A percentile compares a stretch with the other conserved stretches of the same genome.
Evolutionary conservation across 192 early-diverging fungal species (phyloP).

Genomic region (Gorgonomyces haynaldii): DNA sequence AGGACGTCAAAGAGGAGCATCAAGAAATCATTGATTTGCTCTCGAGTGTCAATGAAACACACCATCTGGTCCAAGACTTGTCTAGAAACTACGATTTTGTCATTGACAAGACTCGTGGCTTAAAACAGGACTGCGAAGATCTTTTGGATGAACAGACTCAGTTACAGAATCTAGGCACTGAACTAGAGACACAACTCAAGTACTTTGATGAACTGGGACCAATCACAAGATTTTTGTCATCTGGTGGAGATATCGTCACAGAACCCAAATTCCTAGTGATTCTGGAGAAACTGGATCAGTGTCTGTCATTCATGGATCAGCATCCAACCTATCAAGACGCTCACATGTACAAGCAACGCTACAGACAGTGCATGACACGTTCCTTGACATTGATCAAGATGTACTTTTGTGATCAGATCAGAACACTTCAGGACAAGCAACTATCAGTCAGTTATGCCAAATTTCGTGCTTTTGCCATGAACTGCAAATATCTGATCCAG

Average conservation of each 20-base stretch:
- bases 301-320: conserved; percentile 21
- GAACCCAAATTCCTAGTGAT: conserved; percentile 70
- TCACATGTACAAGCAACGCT: conserved; percentile 86
- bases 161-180: conserved; percentile 43
- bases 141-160: conserved; percentile 41
- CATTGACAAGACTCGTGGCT: conserved; percentile 56
- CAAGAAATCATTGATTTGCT: conserved; percentile 3
- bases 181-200: conserved; percentile 46
- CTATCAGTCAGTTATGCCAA: conserved; percentile 62
- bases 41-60: conserved; percentile 20
- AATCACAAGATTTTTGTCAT: conserved; percentile 62
- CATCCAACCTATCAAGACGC: conserved; percentile 69
- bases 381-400: conserved; percentile 89
- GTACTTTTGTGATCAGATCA: conserved; percentile 62
- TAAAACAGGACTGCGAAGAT: conserved; percentile 71
- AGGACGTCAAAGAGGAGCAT: conserved; percentile 8
- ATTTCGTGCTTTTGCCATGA: conserved; percentile 58
- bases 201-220: conserved; percentile 82
- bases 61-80: too few species aligned
- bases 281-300: conserved; percentile 65
- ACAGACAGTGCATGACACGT: conserved; percentile 88
- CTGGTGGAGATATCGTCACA: conserved; percentile 78
- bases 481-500: conserved; percentile 46
- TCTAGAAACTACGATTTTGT: conserved; percentile 70
- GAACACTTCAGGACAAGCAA: conserved; percentile 49